Evolutionary conservation across 805 yeast genomes (phyloP).

Genomic region (Candida hungchunana): DNA sequence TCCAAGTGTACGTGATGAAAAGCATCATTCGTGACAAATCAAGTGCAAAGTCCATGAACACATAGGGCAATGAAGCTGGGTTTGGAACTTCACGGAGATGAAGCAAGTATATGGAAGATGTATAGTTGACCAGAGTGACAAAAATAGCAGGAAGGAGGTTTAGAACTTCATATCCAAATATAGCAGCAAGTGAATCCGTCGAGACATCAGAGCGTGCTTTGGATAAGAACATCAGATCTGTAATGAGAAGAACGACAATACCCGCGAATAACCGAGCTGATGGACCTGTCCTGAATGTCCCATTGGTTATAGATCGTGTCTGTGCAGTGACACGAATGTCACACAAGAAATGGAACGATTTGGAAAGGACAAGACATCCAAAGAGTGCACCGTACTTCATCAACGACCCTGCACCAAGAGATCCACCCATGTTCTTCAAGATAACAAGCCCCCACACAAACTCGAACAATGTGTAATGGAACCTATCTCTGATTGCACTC

Average conservation of each 20-base stretch:
- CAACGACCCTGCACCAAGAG: not conserved
- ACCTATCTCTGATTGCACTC: conserved; percentile 12
- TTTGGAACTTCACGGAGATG: conserved; percentile 1
- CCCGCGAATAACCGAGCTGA: conserved; percentile 8
- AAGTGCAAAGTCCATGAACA: conserved; percentile 10
- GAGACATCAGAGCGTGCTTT: conserved; percentile 6
- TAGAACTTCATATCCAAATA: conserved; percentile 21
- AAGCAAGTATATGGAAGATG: conserved; percentile 1
- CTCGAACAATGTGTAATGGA: conserved; percentile 17
- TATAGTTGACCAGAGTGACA: conserved; percentile 12
- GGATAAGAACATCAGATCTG: conserved; percentile 7
- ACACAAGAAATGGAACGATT: conserved; percentile 21
- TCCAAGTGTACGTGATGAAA: conserved; percentile 15
- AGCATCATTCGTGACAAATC: conserved; percentile 12
- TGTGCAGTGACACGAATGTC: conserved; percentile 13
- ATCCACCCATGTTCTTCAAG: conserved; percentile 8
- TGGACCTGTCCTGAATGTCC: conserved; percentile 1
- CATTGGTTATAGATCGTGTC: conserved; percentile 4
- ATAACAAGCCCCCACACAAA: conserved; percentile 17
- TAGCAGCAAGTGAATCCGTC: conserved; percentile 5
- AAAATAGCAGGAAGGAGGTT: conserved; percentile 18
- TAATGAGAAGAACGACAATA: conserved; percentile 6
- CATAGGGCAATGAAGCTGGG: conserved; percentile 3
- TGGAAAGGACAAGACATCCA: conserved; percentile 13
- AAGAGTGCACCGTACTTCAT: conserved; percentile 15